Evolutionary conservation across 768 basidiomycete species (phyloP).

Genomic region (Boletellus sp.): DNA sequence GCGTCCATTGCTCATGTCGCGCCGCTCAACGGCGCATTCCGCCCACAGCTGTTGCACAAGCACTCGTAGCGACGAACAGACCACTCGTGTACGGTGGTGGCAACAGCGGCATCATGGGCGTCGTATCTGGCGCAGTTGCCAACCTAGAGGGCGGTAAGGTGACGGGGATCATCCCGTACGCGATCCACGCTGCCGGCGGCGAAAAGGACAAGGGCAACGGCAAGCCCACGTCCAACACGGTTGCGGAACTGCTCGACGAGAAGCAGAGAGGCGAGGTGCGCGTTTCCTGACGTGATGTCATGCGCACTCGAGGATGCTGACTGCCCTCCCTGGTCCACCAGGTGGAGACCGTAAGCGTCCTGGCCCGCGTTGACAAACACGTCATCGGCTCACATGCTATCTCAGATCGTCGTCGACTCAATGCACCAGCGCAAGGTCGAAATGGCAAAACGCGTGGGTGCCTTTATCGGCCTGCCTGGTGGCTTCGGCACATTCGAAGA

Average conservation of each 20-base stretch:
- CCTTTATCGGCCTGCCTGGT: constrained; percentile 87
- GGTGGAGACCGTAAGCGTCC: constrained; percentile 31
- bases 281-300: constrained; percentile 7
- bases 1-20: not conserved
- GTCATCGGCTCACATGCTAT: constrained; percentile 6
- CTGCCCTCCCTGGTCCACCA: constrained; percentile 2
- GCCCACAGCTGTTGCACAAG: constrained; percentile 62
- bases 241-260: constrained; percentile 28
- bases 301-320: constrained; percentile 1
- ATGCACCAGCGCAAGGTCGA: constrained; percentile 90
- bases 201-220: constrained; percentile 49
- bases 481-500: constrained; percentile 97
- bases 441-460: constrained; percentile 79
- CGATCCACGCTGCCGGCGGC: constrained; percentile 66
- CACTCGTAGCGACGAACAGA: constrained; percentile 56
- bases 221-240: constrained; percentile 14
- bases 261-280: constrained; percentile 35
- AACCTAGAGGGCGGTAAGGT: constrained; percentile 61
- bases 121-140: constrained; percentile 63
- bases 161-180: constrained; percentile 74
- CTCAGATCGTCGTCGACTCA: constrained; percentile 65
- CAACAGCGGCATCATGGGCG: constrained; percentile 80
- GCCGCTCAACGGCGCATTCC: constrained; percentile 3
- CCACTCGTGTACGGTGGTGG: constrained; percentile 89
- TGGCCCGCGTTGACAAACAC: constrained; percentile 1